Base-by-base conservation (phyloP, 345 rosid species). In the Angophora floribunda region DNA sequence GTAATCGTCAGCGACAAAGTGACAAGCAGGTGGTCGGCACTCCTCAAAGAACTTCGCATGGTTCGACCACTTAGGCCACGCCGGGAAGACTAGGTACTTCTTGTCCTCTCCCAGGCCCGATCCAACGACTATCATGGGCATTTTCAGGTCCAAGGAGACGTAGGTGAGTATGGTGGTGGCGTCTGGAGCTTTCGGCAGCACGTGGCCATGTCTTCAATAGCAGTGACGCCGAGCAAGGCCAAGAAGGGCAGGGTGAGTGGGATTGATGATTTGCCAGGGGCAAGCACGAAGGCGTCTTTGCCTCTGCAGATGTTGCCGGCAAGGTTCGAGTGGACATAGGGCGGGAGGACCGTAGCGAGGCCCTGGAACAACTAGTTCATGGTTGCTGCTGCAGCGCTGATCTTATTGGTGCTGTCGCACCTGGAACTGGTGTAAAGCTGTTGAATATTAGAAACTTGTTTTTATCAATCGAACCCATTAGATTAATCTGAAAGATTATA, bases 1-100 rank as follows among this genome's bases (percentile, higher is more conserved):
- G n/a, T 93, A 95, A 52, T 93, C 95, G 90, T 93, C 92, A 14
- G 17, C 52, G 14, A 5, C 53, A 52, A 52, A 52, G 53, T 52
- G 7, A 52, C 53, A 15, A 15, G 53, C 53, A 16, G 53, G 53
- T 52, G 21, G 7, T 1, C 19, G 2, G 89, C 98, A 94, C 86
- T 97, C 99, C 44, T 65, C 78, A 59, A 92, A 96, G 91, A 97
- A 97, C 24, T 96, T 93, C 85, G 88, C 90, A 59, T 95, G 98
- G 92, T 95, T 96, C 52, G 95, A 5, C 7, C 97, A n/a, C 1
- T 90, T 91, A 1, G 96, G 98, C 1, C 99, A 94, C 13, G 98
- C 92, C 2, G 96, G 97, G 89, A 96, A 92, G 61, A 95, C 6
- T 1, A 92, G 94, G 85, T 94, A 93, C 82, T 52, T 90, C 36